These are phyloP conservation scores for Dimargaris cristalligena DNA, from an alignment of 192 early-diverging fungal species.

Conservation along the genomic window DNA sequence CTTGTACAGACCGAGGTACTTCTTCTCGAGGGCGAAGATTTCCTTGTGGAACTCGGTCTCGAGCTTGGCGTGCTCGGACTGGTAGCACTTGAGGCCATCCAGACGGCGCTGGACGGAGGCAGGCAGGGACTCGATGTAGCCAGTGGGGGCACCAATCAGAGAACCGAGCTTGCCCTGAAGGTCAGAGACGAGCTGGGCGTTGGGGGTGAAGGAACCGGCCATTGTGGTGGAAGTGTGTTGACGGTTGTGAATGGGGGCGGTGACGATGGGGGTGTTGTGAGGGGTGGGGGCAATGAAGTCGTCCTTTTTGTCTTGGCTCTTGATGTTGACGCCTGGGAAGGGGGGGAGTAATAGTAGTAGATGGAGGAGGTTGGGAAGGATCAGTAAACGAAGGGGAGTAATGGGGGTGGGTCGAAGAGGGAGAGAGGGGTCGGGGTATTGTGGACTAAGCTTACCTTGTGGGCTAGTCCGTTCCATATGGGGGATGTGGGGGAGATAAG, in stretches of 20 bases:
- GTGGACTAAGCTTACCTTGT: constrained; percentile 1
- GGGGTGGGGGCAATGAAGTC: constrained; percentile 33
- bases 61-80: constrained; percentile 69
- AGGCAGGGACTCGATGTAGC: constrained; percentile 54
- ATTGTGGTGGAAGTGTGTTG: background rate
- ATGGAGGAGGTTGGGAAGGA: background rate
- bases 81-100: constrained; percentile 72
- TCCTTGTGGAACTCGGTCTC: constrained; percentile 87
- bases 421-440: background rate
- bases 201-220: constrained; percentile 15
- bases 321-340: constrained; percentile 38
- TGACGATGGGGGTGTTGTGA: constrained; percentile 44
- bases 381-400: constrained; percentile 1
- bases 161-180: constrained; percentile 58
- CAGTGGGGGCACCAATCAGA: constrained; percentile 62
- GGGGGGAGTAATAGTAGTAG: background rate
- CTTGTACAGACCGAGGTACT: constrained; percentile 69
- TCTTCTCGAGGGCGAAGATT: constrained; percentile 89
- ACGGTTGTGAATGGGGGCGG: constrained; percentile 20
- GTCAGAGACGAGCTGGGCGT: constrained; percentile 52
- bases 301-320: constrained; percentile 32
- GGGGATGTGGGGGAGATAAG: background rate
- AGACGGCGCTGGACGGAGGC: constrained; percentile 68
- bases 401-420: background rate
- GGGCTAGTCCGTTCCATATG: constrained; percentile 11